These are phyloP conservation scores for Phaffomyces thermotolerans DNA, from an alignment of 805 yeast genomes.

Conservation along the genomic window DNA sequence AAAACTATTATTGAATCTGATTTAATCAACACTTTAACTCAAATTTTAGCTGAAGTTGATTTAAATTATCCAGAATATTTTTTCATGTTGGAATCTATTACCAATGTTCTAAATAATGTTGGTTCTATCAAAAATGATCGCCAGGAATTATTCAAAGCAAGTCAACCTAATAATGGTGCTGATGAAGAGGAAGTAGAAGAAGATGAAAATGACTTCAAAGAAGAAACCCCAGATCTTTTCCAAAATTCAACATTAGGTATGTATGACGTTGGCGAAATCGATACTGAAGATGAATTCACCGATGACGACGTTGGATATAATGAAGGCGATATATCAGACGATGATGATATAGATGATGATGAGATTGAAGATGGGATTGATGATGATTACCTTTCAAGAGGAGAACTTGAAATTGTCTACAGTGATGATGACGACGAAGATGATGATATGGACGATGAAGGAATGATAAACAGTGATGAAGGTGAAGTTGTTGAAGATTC, in stretches of 20 bases:
- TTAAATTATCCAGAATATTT: slow-evolving; percentile 64
- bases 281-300: slow-evolving; percentile 54
- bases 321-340: slow-evolving; percentile 32
- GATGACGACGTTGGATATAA: slow-evolving; percentile 42
- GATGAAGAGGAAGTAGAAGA: slow-evolving; percentile 51
- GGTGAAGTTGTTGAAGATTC: slow-evolving; percentile 21
- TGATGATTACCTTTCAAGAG: slow-evolving; percentile 13
- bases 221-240: slow-evolving; percentile 76
- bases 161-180: slow-evolving; percentile 29
- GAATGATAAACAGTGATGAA: slow-evolving; percentile 23
- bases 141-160: slow-evolving; percentile 50
- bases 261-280: slow-evolving; percentile 78
- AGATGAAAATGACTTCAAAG: slow-evolving; percentile 50
- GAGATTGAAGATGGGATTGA: slow-evolving; percentile 23
- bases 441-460: slow-evolving; percentile 27
- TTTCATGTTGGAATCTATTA: slow-evolving; percentile 47
- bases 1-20: slow-evolving; percentile 63
- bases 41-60: slow-evolving; percentile 59
- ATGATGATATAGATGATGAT: slow-evolving; percentile 28
- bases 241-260: slow-evolving; percentile 88
- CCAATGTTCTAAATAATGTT: slow-evolving; percentile 51
- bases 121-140: slow-evolving; percentile 50
- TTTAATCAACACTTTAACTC: slow-evolving; percentile 49
- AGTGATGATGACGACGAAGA: slow-evolving; percentile 30
- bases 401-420: slow-evolving; percentile 24